A percentile compares a stretch with the other conserved stretches of the same genome.
Evolutionary conservation across 2,329 filamentous ascomycete genomes (phyloP).

Genomic region (Hymenoscyphus fructigenus): DNA sequence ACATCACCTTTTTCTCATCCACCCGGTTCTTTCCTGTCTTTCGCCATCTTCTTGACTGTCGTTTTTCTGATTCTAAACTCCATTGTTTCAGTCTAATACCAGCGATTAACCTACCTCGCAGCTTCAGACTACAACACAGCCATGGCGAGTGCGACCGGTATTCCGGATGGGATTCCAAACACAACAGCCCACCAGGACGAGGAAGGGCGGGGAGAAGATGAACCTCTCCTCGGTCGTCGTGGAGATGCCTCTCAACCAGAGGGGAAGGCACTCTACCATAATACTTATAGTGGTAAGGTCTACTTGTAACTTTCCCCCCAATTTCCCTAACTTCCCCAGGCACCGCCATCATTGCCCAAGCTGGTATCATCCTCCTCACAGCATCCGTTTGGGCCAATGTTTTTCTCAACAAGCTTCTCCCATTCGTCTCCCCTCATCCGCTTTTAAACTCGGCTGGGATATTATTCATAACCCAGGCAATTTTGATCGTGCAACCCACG

Average conservation of each 20-base stretch:
- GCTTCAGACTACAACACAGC: constrained; percentile 3
- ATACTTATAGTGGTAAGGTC: constrained; percentile 68
- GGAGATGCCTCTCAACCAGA: constrained; percentile 73
- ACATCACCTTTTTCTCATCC: neutral
- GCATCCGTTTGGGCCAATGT: constrained; percentile 77
- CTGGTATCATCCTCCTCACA: constrained; percentile 72
- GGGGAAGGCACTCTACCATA: constrained; percentile 62
- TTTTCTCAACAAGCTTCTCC: constrained; percentile 65
- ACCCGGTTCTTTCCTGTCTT: neutral
- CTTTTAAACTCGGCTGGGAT: constrained; percentile 68
- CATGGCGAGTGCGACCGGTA: constrained; percentile 70
- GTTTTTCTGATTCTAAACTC: neutral
- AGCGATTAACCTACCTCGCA: neutral
- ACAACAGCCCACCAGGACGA: constrained; percentile 16
- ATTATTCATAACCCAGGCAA: constrained; percentile 73
- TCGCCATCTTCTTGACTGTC: neutral
- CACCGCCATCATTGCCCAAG: constrained; percentile 78
- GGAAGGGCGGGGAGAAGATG: constrained; percentile 51
- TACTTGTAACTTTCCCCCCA: constrained; percentile 2
- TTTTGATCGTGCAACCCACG: constrained; percentile 86
- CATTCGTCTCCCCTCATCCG: constrained; percentile 82
- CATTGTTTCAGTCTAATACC: neutral
- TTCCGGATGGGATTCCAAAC: constrained; percentile 51
- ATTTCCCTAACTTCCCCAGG: constrained; percentile 49
- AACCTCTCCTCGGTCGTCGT: constrained; percentile 68